Percentiles rank a stretch among this genome's conserved stretches.
phyloP scores from a whole-genome alignment of 495 filamentous ascomycete species.

The Ramalina peruviana region DNA sequence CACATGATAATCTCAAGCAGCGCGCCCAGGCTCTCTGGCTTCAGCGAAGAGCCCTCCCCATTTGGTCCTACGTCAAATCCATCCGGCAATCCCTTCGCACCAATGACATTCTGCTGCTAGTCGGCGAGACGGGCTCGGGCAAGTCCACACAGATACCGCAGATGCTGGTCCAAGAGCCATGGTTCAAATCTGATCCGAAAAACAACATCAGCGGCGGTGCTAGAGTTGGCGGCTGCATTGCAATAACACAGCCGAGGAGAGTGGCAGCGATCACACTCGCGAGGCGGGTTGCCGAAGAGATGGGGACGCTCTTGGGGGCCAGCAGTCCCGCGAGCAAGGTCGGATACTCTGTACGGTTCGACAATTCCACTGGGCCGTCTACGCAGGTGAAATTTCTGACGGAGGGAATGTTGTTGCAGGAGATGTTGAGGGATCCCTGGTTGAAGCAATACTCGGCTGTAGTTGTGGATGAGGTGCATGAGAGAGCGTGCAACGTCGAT shows the following conservation, averaged over 20 bases:
- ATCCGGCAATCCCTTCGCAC: conserved; percentile 51
- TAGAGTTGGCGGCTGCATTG: conserved; percentile 71
- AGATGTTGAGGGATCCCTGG: conserved; percentile 76
- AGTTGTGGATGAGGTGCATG: conserved; percentile 93
- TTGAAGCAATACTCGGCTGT: conserved; percentile 76
- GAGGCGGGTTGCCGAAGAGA: conserved; percentile 74
- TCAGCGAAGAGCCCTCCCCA: conserved; percentile 55
- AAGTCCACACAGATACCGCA: conserved; percentile 97
- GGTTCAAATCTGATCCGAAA: conserved; percentile 47
- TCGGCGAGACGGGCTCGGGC: conserved; percentile 90
- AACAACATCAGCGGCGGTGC: not conserved
- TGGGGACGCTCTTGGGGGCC: conserved; percentile 65
- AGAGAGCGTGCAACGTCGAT: conserved; percentile 93
- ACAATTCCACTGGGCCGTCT: conserved; percentile 59
- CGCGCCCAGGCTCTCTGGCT: conserved; percentile 36
- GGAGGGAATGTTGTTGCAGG: conserved; percentile 92
- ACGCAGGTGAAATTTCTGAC: conserved; percentile 87
- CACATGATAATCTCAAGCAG: conserved; percentile 20
- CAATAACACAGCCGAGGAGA: conserved; percentile 85
- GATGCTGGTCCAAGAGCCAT: conserved; percentile 65
- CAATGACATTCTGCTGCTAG: conserved; percentile 68
- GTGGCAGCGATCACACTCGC: conserved; percentile 93
- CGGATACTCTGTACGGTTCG: conserved; percentile 89
- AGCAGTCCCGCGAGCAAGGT: conserved; percentile 57
- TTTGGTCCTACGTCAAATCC: conserved; percentile 57